Conservation (phyloP, 371 early-diverging fungal species). For the Mucor plumbeus region DNA sequence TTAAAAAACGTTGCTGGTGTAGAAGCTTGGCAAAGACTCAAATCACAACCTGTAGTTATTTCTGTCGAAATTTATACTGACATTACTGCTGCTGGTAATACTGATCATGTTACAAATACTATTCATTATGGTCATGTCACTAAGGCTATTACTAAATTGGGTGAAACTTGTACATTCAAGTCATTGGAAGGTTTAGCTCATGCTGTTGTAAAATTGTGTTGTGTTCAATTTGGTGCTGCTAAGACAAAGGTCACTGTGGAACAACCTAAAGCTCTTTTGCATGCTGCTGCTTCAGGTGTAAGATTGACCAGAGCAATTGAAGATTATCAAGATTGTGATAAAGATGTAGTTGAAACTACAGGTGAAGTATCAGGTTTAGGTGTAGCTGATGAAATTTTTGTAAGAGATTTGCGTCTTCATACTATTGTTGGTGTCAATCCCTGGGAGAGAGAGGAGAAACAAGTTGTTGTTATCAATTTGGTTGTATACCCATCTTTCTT, state of each 20-base stretch:
- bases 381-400: slow-evolving; percentile 67
- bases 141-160: slow-evolving; percentile 76
- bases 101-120: slow-evolving; percentile 77
- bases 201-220: slow-evolving; percentile 65
- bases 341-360: slow-evolving; percentile 25
- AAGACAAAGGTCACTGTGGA: slow-evolving; percentile 79
- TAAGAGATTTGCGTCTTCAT: slow-evolving; percentile 78
- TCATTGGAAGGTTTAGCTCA: slow-evolving; percentile 79
- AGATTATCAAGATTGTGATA: slow-evolving; percentile 36
- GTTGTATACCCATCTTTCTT: slow-evolving; percentile 68
- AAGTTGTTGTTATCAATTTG: slow-evolving; percentile 84
- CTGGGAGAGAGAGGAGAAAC: slow-evolving; percentile 96
- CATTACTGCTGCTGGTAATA: slow-evolving; percentile 76
- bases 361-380: slow-evolving; percentile 55
- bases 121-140: slow-evolving; percentile 86
- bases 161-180: slow-evolving; percentile 72
- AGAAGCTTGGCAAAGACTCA: slow-evolving; percentile 92
- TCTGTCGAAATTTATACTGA: slow-evolving; percentile 76
- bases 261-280: slow-evolving; percentile 91
- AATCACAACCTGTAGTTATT: slow-evolving; percentile 87
- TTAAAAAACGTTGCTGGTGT: slow-evolving; percentile 89
- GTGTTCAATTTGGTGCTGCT: slow-evolving; percentile 62
- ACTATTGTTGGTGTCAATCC: slow-evolving; percentile 95
- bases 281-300: slow-evolving; percentile 89
- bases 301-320: slow-evolving; percentile 77